A percentile compares a stretch with the other conserved stretches of the same genome.
Evolutionary conservation across 73 alveolate genomes (phyloP).

Genomic region (Blepharisma japonicum): DNA sequence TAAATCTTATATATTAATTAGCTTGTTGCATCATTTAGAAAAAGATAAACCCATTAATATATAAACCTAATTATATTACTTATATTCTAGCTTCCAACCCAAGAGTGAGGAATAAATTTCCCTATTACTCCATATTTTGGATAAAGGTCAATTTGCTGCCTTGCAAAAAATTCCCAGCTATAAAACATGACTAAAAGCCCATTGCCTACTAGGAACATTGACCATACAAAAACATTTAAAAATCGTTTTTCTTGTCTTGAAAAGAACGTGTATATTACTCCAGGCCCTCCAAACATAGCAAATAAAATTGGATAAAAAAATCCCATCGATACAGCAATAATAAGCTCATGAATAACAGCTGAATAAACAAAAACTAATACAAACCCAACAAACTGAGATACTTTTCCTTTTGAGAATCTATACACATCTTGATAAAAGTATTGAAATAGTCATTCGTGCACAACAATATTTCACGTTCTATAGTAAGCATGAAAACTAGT

Average conservation of each 20-base stretch:
- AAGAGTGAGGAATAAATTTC: slow-evolving; percentile 12
- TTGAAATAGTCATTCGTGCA: slow-evolving; percentile 84
- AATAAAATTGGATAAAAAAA: slow-evolving; percentile 81
- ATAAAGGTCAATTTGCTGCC: slow-evolving; percentile 13
- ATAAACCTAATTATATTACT: too few species aligned
- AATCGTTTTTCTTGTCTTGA: slow-evolving; percentile 24
- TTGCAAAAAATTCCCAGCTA: slow-evolving; percentile 30
- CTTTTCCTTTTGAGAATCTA: slow-evolving; percentile 65
- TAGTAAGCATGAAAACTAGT: slow-evolving; percentile 77
- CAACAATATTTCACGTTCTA: slow-evolving; percentile 86
- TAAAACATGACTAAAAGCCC: slow-evolving; percentile 26
- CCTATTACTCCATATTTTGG: slow-evolving; percentile 10
- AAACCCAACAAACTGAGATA: slow-evolving; percentile 39
- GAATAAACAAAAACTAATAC: slow-evolving; percentile 68
- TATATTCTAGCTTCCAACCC: neutral
- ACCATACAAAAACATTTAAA: slow-evolving; percentile 26
- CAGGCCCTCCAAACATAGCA: slow-evolving; percentile 87
- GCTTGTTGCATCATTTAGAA: too few species aligned
- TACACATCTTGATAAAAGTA: slow-evolving; percentile 71
- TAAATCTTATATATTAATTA: too few species aligned
- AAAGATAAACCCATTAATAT: too few species aligned
- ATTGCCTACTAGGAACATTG: slow-evolving; percentile 25
- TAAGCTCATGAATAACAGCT: slow-evolving; percentile 81
- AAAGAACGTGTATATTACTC: slow-evolving; percentile 60
- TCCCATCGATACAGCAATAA: slow-evolving; percentile 71